Conservation (phyloP, 2,329 filamentous ascomycete genomes). For the Talaromyces atroroseus region DNA sequence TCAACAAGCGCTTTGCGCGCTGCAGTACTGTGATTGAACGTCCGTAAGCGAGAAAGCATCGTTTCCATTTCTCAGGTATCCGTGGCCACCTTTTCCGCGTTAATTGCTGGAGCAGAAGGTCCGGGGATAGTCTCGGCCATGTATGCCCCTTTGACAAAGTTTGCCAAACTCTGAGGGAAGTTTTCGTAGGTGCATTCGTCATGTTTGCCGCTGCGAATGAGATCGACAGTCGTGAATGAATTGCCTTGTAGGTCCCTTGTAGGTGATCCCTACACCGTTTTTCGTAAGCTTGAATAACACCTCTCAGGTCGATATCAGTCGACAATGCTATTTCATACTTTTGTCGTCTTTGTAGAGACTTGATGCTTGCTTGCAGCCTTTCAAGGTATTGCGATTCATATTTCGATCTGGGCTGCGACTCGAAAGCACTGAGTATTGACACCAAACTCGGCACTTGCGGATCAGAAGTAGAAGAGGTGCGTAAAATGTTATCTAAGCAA, state of each 20-base stretch:
- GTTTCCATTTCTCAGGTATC: neutral
- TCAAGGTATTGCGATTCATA: neutral
- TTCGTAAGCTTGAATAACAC: neutral
- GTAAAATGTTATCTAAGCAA: neutral
- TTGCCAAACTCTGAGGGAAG: neutral
- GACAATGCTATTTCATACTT: neutral
- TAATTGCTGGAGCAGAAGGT: neutral
- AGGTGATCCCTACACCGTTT: neutral
- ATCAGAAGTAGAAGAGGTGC: neutral
- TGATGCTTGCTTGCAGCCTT: neutral
- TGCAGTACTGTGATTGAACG: neutral
- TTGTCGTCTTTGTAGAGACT: neutral
- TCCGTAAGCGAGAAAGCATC: constrained; percentile 2
- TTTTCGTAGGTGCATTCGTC: neutral
- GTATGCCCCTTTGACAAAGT: neutral
- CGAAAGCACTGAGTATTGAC: neutral
- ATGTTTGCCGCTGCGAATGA: neutral
- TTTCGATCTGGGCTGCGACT: neutral
- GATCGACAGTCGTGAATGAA: neutral
- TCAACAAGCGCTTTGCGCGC: neutral
- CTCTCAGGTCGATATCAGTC: neutral
- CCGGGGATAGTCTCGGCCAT: constrained; percentile 1
- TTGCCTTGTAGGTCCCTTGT: neutral
- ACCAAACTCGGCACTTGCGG: neutral
- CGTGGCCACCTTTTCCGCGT: neutral